Evolutionary conservation across 139 green algal species (phyloP), one percentile per base, ranked within the genome.

Genomic region (Chlorella sorokiniana): DNA sequence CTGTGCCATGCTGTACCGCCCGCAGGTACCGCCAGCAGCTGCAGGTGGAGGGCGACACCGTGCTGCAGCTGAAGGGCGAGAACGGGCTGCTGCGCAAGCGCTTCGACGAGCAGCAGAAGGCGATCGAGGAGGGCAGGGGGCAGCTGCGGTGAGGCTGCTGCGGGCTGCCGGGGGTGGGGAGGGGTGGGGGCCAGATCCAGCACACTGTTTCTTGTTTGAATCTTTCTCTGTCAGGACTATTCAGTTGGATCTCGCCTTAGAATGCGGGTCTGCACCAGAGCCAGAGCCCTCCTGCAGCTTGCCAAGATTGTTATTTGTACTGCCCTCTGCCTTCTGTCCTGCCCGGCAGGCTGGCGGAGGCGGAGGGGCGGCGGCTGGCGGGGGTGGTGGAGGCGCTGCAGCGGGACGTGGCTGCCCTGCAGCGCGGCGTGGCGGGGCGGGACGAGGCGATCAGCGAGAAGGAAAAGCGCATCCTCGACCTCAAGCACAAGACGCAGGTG

Each of bases 71-170:
- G 44, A 96, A 97, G 88, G 95, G 95, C 22, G 94, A 98, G 92
- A 97, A 97, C 70, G 95, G 94, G 48, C 95, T 98, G 88, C 96
- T 98, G 93, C 91, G 92, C 82, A 97, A 98, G 87, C 96, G 96
- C 86, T 97, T 97, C 88, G 94, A 92, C 76, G 88, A 89, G 38
- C 86, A 97, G 70, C 83, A 90, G 69, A 94, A 94, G 71, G 89
- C 96, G 64, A 95, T 98, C 40, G 92, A 96, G 59, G 92, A 97
- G 90, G 91, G 95, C 74, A 91, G 91, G 85, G 79, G 86, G 54
- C 86, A 96, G 81, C 94, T 95, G 16, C 51, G 71, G 71, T 78
- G 71, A 20, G 71, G 38, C 40, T 7, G 29, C 31, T n/a, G 42
- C 29, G 9, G 42, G 42, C 41, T 3, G 33, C 1, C n/a, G n/a